A percentile compares a stretch with the other conserved stretches of the same genome.
These are phyloP conservation scores for Phytophthora chlamydospora DNA, from an alignment of 352 stramenopile genomes.

Conservation along the genomic window DNA sequence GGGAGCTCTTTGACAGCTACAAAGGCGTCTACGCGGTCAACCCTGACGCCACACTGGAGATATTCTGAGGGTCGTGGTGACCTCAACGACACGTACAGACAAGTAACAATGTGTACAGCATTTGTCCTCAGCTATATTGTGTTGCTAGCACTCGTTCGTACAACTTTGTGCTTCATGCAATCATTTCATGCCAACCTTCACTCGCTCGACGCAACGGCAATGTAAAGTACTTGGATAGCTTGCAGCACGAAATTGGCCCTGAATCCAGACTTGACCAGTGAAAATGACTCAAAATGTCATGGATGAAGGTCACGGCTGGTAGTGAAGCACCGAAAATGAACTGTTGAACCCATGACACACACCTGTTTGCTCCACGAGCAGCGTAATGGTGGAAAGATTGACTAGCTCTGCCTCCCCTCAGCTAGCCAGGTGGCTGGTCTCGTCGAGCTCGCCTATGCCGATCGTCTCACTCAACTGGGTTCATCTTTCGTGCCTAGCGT, in stretches of 20 bases:
- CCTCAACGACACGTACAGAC: no score
- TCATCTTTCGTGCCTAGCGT: not conserved
- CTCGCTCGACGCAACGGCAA: no score
- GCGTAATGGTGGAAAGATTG: conserved; percentile 18
- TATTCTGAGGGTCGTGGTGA: conserved; percentile 35
- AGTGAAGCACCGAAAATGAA: not conserved
- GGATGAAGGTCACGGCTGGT: conserved; percentile 23
- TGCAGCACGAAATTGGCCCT: no score
- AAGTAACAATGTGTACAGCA: no score
- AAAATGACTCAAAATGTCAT: not conserved
- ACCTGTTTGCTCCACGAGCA: not conserved
- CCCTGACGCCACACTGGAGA: conserved; percentile 47
- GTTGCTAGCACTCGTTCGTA: no score
- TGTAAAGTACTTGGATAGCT: no score
- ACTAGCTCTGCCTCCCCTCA: not conserved
- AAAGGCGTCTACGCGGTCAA: conserved; percentile 75
- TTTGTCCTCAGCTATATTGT: no score
- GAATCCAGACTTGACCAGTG: no score
- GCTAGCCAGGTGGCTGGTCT: not conserved
- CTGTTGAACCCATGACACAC: conserved; percentile 32
- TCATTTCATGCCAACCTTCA: no score
- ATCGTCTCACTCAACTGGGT: not conserved
- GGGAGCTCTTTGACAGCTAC: conserved; percentile 84
- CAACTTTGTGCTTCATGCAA: no score
- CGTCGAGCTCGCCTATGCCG: not conserved